Evolutionary conservation across 106 monocot species (phyloP), one percentile per base, ranked within the genome.

Genomic region (Dioscorea dumetorum): DNA sequence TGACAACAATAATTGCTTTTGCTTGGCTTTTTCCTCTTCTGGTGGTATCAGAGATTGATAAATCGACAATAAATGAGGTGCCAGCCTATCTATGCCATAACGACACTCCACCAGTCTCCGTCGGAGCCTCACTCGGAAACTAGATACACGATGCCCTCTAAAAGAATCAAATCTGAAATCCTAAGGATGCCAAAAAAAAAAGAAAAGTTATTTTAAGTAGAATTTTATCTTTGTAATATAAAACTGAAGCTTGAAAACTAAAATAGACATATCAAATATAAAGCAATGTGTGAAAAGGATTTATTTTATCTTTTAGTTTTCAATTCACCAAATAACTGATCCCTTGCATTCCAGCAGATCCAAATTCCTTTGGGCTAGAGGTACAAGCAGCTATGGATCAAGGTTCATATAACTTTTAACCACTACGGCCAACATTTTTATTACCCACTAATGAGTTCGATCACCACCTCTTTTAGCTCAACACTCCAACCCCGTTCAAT

Each of bases 101-200:
- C 87, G 93, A 61, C 90, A 80, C 75, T 49, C 61, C 22, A 83
- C 56, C 56, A 73, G 63, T 75, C 84, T 78, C 59, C 73, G 87
- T 20, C 83, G 99, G 33, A 77, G 59, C 62, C 99, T 87, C 72
- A 79, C 61, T 76, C 79, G 69, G 54, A 89, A 87, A 70, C 81
- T 90, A 49, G 89, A 90, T 59, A 93, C 84, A 48, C 74, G 41
- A 17, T 87, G 79, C 33, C 93, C 93, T 90, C 99, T 87, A 23
- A 77, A 80, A 57, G 76, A 74, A 79, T 97, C 97, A 59, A 76
- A 71, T 71, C 91, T 89, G 34, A 71, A 67, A 52, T 90, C 90
- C 99, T 99, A 81, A 33, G 48, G 2, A 48, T 18, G 16, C 28
- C 17, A 8, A 67, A 66, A 58, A 51, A n/a, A 60, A 33, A 32